phyloP scores from a whole-genome alignment of 2,329 filamentous ascomycete species.

The Leptosphaerulina australis region DNA sequence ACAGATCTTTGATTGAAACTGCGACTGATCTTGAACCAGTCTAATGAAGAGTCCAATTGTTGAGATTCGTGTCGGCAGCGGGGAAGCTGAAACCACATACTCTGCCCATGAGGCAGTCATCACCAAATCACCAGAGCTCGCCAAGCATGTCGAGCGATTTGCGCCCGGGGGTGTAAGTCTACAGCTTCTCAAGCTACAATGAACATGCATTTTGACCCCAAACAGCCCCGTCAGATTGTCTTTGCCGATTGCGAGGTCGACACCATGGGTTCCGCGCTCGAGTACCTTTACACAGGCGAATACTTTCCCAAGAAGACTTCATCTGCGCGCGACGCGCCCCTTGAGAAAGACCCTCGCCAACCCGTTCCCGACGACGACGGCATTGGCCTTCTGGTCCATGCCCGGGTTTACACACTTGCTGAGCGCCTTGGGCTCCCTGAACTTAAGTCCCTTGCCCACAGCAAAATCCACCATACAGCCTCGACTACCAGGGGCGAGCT shows the following conservation, averaged over 20 bases:
- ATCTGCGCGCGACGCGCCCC: slow-evolving; percentile 66
- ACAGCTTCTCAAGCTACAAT: background rate
- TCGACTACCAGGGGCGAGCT: slow-evolving; percentile 90
- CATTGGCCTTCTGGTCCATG: slow-evolving; percentile 83
- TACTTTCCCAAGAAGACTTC: slow-evolving; percentile 74
- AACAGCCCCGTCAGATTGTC: slow-evolving; percentile 68
- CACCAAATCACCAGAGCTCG: slow-evolving; percentile 74
- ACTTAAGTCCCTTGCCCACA: slow-evolving; percentile 78
- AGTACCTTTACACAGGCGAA: slow-evolving; percentile 83
- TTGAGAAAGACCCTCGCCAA: slow-evolving; percentile 71
- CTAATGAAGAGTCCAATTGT: slow-evolving; percentile 57
- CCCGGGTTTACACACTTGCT: slow-evolving; percentile 85
- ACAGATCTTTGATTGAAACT: background rate
- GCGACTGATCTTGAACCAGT: slow-evolving; percentile 34
- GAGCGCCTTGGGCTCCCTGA: slow-evolving; percentile 71
- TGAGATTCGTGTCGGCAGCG: slow-evolving; percentile 55
- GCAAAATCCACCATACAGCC: slow-evolving; percentile 91
- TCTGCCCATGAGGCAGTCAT: slow-evolving; percentile 82
- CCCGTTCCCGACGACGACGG: slow-evolving; percentile 77
- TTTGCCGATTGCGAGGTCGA: slow-evolving; percentile 72
- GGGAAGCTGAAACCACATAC: slow-evolving; percentile 66
- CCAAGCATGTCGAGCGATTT: slow-evolving; percentile 66
- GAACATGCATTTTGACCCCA: background rate
- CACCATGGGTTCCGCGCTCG: slow-evolving; percentile 77
- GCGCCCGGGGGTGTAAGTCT: slow-evolving; percentile 65